Evolutionary conservation across 2,329 filamentous ascomycete species (phyloP), one percentile per base, ranked within the genome.

Genomic region (Fusarium aywerte): DNA sequence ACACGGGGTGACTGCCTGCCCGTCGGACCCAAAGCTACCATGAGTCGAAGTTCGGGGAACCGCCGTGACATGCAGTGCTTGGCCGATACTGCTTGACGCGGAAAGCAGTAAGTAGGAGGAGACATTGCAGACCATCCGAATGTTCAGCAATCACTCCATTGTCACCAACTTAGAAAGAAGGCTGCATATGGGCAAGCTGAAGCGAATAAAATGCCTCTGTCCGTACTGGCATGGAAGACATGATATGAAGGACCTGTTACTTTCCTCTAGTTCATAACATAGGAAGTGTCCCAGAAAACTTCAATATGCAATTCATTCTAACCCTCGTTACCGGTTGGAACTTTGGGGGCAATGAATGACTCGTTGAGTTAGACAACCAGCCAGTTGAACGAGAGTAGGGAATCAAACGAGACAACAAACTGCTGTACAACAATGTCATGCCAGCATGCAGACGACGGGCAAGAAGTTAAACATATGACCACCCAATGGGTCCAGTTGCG

Each of bases 31-130:
- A 43, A 42, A 45, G 50, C 27, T 52, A 47, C 23, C 33, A 67
- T 62, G 45, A 62, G 49, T 47, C n/a, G 21, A 50, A 18, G 21
- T 56, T 61, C 38, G 56, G 58, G 33, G 23, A 61, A 61, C 39
- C 27, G 16, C n/a, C 5, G 13, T 43, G 40, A 31, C 32, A 15
- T 36, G 16, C 32, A 49, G 32, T 33, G 35, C 50, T 62, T 56
- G 42, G 43, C 50, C 59, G 58, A 62, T 25, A 32, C 16, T 43
- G 25, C 39, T 16, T 44, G 39, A 11, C 38, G 25, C 20, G 15
- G 32, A 31, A 42, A 29, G 32, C 18, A 29, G 27, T 25, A 42
- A 42, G n/a, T 23, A 27, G 23, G 18, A 49, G 27, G 32, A 31
- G 44, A 52, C 40, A 32, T 40, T 18, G 23, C 45, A 52, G 25